These are phyloP conservation scores for Cicer pinnatifidum DNA, from an alignment of 306 rosid species.

Conservation along the genomic window DNA sequence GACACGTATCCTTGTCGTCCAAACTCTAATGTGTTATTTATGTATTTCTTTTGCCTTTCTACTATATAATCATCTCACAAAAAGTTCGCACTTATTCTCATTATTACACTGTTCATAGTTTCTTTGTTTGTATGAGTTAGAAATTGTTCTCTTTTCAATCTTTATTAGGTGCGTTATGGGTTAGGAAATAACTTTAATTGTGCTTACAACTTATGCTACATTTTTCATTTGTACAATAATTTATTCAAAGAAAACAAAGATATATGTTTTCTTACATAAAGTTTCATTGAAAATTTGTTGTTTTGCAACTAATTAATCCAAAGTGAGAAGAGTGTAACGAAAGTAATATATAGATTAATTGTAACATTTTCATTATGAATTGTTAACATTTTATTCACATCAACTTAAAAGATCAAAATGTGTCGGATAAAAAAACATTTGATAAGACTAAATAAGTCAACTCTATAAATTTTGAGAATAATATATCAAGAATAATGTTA, in stretches of 20 bases:
- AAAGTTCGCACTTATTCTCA: constrained; percentile 40
- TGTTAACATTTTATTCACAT: not conserved
- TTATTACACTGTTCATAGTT: not conserved
- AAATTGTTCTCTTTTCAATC: constrained; percentile 7
- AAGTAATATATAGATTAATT: not conserved
- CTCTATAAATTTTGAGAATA: not conserved
- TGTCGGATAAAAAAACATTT: not conserved
- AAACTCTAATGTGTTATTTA: constrained; percentile 12
- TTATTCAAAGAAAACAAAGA: not conserved
- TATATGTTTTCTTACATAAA: not conserved
- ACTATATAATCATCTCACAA: constrained; percentile 30
- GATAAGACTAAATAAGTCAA: constrained; percentile 27
- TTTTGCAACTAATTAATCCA: not conserved
- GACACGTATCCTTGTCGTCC: constrained; percentile 35
- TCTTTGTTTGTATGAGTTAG: not conserved
- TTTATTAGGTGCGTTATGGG: constrained; percentile 32
- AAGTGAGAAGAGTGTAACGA: not conserved
- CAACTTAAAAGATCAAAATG: not conserved
- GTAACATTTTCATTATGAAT: constrained; percentile 16
- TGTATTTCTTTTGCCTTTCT: constrained; percentile 35
- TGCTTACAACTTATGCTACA: constrained; percentile 16
- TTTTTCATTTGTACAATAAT: not conserved
- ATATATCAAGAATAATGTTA: not conserved
- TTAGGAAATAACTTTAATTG: constrained; percentile 18
- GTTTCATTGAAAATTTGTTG: not conserved